phyloP scores from a whole-genome alignment of 1,284 basidiomycete genomes.

The Ustilago vetiveriae region DNA sequence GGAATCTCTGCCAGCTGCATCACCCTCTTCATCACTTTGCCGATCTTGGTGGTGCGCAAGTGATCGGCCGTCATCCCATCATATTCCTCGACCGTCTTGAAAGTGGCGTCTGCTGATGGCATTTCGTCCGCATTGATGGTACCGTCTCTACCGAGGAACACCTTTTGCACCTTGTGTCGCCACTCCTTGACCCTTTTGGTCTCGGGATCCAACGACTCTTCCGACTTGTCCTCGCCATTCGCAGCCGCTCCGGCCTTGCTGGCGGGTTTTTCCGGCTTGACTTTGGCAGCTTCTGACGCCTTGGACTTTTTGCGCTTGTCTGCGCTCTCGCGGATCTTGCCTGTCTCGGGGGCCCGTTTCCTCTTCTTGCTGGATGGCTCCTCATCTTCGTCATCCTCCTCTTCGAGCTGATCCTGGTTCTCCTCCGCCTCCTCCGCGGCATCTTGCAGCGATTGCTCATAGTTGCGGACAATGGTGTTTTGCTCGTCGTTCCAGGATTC shows the following conservation, averaged over 20 bases:
- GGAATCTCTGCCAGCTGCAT: constrained; percentile 78
- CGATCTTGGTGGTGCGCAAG: constrained; percentile 88
- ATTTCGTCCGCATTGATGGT: constrained; percentile 64
- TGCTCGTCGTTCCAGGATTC: constrained; percentile 68
- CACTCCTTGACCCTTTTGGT: constrained; percentile 74
- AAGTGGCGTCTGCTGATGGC: constrained; percentile 76
- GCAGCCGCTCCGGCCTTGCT: constrained; percentile 21
- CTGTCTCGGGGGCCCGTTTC: constrained; percentile 30
- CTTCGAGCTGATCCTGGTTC: constrained; percentile 70
- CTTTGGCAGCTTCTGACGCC: constrained; percentile 35
- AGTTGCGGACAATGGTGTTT: constrained; percentile 46
- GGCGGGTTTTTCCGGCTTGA: constrained; percentile 32
- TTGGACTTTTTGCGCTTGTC: constrained; percentile 48
- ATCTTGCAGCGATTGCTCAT: constrained; percentile 71
- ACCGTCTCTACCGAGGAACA: constrained; percentile 75
- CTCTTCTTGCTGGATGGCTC: constrained; percentile 68
- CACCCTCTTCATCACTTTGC: constrained; percentile 97
- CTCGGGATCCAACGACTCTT: constrained; percentile 71
- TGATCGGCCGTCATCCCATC: constrained; percentile 83
- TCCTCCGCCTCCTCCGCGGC: constrained; percentile 71
- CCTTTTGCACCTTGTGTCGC: constrained; percentile 89
- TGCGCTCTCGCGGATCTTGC: constrained; percentile 44
- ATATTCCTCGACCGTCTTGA: constrained; percentile 84
- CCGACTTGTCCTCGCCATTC: constrained; percentile 69
- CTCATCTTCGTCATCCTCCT: constrained; percentile 75